A percentile compares a stretch with the other conserved stretches of the same genome.
phyloP scores from a whole-genome alignment of 768 basidiomycete species.

The Russula griseocarnosa region DNA sequence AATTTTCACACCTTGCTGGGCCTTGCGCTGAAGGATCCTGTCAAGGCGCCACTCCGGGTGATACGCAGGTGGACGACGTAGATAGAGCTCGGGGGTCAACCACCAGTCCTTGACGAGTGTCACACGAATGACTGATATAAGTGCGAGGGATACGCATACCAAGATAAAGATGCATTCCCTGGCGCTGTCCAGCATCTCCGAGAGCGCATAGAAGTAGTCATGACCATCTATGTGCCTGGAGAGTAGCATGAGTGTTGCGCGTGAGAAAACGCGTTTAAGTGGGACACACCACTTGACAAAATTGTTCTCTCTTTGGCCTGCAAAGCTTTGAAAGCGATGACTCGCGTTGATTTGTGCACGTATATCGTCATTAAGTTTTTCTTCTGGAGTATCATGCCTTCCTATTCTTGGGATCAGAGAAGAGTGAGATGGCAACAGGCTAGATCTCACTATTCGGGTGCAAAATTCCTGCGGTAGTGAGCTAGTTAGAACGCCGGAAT shows the following conservation, averaged over 20 bases:
- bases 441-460: slow-evolving; percentile 26
- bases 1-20: slow-evolving; percentile 86
- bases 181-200: slow-evolving; percentile 81
- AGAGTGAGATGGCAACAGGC: neutral
- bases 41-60: slow-evolving; percentile 90
- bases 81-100: slow-evolving; percentile 92
- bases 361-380: slow-evolving; percentile 64
- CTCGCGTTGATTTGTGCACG: slow-evolving; percentile 67
- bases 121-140: neutral
- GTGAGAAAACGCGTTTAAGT: neutral
- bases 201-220: slow-evolving; percentile 94
- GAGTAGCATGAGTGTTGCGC: neutral
- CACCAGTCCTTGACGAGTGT: slow-evolving; percentile 66
- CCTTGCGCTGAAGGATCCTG: slow-evolving; percentile 78
- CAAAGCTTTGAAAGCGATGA: slow-evolving; percentile 88
- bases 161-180: slow-evolving; percentile 84
- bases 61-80: slow-evolving; percentile 84
- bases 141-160: slow-evolving; percentile 38
- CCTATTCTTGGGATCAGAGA: slow-evolving; percentile 31
- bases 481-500: neutral
- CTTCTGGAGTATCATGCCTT: slow-evolving; percentile 74
- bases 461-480: slow-evolving; percentile 21
- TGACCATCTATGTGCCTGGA: slow-evolving; percentile 87
- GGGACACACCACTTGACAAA: slow-evolving; percentile 73
- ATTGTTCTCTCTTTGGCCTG: slow-evolving; percentile 62